Conservation (phyloP, 1,284 basidiomycete species). For the Puccinia horiana region DNA sequence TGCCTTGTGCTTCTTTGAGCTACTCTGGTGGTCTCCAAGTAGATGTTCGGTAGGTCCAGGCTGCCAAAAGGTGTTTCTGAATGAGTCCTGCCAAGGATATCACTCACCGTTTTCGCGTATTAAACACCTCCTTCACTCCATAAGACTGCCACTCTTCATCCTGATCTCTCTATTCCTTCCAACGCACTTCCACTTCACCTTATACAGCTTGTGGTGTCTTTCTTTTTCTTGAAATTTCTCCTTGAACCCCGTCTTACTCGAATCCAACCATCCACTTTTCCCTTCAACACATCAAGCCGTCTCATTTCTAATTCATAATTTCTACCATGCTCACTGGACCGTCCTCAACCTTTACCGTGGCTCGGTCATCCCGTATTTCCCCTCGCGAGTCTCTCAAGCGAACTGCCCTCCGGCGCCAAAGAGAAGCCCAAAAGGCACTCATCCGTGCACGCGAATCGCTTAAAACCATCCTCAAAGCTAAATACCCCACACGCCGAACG, state of each 20-base stretch:
- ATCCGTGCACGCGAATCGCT: conserved; percentile 19
- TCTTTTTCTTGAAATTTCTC: neutral
- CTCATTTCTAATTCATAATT: neutral
- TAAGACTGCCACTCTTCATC: neutral
- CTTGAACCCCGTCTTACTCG: neutral
- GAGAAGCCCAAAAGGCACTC: conserved; percentile 21
- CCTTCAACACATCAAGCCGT: neutral
- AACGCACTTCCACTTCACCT: neutral
- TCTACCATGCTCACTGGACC: neutral
- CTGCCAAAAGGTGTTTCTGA: neutral
- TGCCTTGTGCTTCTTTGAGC: neutral
- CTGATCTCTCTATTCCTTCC: neutral
- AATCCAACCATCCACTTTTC: neutral
- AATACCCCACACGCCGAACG: conserved; percentile 17
- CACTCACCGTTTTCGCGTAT: neutral
- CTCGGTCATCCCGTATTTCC: neutral
- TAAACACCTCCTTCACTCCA: neutral
- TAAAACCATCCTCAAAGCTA: neutral
- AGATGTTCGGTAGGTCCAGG: neutral
- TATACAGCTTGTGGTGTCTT: neutral
- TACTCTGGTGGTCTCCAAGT: neutral
- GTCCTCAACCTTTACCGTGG: neutral
- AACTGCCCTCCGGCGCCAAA: neutral
- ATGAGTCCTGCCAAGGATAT: neutral
- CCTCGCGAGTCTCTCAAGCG: neutral